Percentiles rank a stretch among this genome's conserved stretches.
Conservation (phyloP, 768 basidiomycete genomes). For the Leucosporidium scottii region DNA sequence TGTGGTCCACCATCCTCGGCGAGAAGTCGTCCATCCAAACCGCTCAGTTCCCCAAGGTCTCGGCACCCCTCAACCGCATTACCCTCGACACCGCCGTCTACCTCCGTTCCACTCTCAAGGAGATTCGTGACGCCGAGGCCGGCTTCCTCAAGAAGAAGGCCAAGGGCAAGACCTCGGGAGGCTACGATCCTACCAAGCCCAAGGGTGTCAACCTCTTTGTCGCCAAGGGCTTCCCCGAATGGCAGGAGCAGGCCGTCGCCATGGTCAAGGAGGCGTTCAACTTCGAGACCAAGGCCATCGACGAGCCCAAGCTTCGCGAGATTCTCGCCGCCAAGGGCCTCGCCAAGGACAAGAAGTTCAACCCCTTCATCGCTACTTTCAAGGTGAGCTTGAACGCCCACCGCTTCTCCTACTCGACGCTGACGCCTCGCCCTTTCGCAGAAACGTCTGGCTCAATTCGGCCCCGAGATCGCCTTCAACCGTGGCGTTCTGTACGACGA, state of each 20-base stretch:
- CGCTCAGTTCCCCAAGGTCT: slow-evolving; percentile 72
- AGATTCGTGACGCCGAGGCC: slow-evolving; percentile 79
- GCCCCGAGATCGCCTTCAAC: slow-evolving; percentile 66
- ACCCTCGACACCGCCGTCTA: slow-evolving; percentile 69
- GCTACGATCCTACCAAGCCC: slow-evolving; percentile 69
- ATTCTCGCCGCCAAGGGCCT: slow-evolving; percentile 62
- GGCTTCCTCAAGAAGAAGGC: slow-evolving; percentile 67
- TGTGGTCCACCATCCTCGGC: slow-evolving; percentile 67
- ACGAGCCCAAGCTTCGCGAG: slow-evolving; percentile 71
- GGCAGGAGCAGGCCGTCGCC: slow-evolving; percentile 80
- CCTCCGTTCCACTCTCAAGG: slow-evolving; percentile 86
- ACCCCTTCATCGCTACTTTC: slow-evolving; percentile 91
- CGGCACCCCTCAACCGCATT: slow-evolving; percentile 55
- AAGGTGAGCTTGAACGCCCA: slow-evolving; percentile 54
- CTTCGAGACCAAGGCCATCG: slow-evolving; percentile 54
- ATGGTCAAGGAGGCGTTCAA: slow-evolving; percentile 39
- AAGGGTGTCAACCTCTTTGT: slow-evolving; percentile 85
- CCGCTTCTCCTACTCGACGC: background rate
- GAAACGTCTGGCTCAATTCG: slow-evolving; percentile 30
- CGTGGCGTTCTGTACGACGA: slow-evolving; percentile 79
- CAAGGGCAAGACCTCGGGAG: slow-evolving; percentile 63
- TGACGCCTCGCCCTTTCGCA: background rate
- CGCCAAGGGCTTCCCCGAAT: slow-evolving; percentile 80
- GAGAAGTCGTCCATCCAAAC: slow-evolving; percentile 69
- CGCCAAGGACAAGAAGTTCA: slow-evolving; percentile 84